phyloP scores from a whole-genome alignment of 106 monocot species.

The Iris macrosiphon region DNA sequence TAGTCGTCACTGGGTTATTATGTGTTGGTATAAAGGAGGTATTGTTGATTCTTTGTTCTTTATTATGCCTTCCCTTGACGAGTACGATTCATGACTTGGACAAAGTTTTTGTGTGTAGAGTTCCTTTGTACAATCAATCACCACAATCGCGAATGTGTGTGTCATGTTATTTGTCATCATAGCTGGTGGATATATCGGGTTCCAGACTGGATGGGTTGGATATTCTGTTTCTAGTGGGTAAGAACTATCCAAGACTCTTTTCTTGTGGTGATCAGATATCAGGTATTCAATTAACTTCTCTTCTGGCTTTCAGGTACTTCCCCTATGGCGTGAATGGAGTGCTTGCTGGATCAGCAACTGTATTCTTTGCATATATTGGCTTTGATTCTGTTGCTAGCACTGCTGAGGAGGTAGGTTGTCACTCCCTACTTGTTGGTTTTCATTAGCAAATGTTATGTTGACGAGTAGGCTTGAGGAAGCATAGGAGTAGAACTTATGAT shows the following conservation, averaged over 20 bases:
- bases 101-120: constrained; percentile 46
- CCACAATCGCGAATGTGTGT: constrained; percentile 64
- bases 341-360: constrained; percentile 91
- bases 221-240: constrained; percentile 75
- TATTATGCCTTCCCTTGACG: background rate
- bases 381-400: constrained; percentile 96
- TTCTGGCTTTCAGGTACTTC: constrained; percentile 51
- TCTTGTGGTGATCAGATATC: background rate
- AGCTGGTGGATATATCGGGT: constrained; percentile 87
- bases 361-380: constrained; percentile 90
- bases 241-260: background rate
- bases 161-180: constrained; percentile 89
- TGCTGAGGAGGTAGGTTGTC: constrained; percentile 87
- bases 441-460: no score
- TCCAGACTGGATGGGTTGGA: constrained; percentile 84
- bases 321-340: constrained; percentile 85
- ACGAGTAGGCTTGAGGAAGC: no score
- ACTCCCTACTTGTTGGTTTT: no score
- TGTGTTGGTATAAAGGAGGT: constrained; percentile 96
- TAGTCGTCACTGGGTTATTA: constrained; percentile 63
- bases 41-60: background rate
- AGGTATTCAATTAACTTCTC: background rate
- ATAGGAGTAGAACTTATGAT: no score
- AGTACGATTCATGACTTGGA: no score
- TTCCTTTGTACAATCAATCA: constrained; percentile 55